Evolutionary conservation across 495 filamentous ascomycete genomes (phyloP).

Genomic region (Aspergillus sparsus): DNA sequence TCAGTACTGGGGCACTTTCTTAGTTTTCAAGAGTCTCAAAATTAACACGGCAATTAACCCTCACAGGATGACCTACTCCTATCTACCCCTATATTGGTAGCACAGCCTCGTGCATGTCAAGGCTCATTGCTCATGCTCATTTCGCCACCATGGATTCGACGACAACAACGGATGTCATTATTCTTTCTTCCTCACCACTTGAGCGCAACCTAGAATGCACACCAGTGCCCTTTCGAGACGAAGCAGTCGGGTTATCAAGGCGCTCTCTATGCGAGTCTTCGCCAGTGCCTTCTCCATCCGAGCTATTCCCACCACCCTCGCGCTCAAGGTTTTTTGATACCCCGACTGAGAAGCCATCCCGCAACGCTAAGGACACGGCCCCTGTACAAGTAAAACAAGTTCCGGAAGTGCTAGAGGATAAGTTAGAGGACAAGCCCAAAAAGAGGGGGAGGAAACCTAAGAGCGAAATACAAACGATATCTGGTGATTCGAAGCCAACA

Average conservation of each 20-base stretch:
- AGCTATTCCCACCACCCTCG: conserved; percentile 30
- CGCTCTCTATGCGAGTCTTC: conserved; percentile 29
- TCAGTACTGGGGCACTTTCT: not conserved
- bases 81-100: too few species aligned
- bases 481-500: conserved; percentile 1
- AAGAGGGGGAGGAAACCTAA: conserved; percentile 24
- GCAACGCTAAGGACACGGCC: conserved; percentile 16
- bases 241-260: conserved; percentile 18
- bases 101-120: not conserved
- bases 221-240: conserved; percentile 18
- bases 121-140: conserved; percentile 2
- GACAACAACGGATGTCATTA: conserved; percentile 36
- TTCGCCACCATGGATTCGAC: conserved; percentile 35
- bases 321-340: conserved; percentile 36
- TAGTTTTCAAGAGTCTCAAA: not conserved
- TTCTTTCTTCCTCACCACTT: conserved; percentile 46
- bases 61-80: not conserved
- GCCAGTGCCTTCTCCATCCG: conserved; percentile 38
- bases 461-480: conserved; percentile 11
- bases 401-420: conserved; percentile 9
- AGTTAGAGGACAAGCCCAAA: conserved; percentile 20
- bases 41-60: not conserved
- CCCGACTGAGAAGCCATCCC: conserved; percentile 9
- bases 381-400: conserved; percentile 16
- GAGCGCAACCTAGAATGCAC: conserved; percentile 26